Evolutionary conservation across 2,329 filamentous ascomycete species (phyloP), one percentile per base, ranked within the genome.

Genomic region (Pyrenophora graminea): DNA sequence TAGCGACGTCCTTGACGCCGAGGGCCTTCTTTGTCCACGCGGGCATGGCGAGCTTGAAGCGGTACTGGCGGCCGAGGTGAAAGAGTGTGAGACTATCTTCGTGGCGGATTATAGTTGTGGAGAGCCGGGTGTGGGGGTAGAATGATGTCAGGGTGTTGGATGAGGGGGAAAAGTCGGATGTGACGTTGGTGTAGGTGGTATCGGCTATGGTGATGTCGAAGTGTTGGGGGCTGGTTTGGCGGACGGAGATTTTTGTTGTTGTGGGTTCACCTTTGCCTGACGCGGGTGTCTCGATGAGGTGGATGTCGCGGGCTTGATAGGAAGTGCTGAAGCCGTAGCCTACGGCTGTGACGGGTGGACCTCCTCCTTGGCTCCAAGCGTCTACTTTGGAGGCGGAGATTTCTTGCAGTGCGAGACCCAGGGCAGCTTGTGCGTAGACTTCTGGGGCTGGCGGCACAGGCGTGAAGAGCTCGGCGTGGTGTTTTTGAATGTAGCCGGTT

Each of bases 401-500:
- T 49, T 75, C 63, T 52, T 82, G 74, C 42, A 81, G 78, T 45
- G 90, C 74, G 59, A 93, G 79, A 7, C 87, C 90, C 8, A 99
- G 79, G 0, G 92, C 92, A 7, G 91, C 92, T 77, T 99, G 94
- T 0, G 88, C 86, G 60, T 91, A 90, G 2, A 91, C 84, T 74
- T 96, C 91, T 37, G 87, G 81, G 17, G 83, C 78, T 30, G 88
- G 81, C 0, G 72, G 70, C 10, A 83, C 74, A 1, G 83, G 81
- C 18, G 79, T 78, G 70, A 97, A 97, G 1, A 99, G 82, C 59
- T 91, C 88, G 9, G 85, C 82, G 52, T 84, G 82, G 76, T 95
- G 88, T 73, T 96, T 96, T 47, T 92, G 87, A 60, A 99, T 97
- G 70, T 96, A 99, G 1, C 93, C 93, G 0, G 94, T 99, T 74